phyloP scores from a whole-genome alignment of 2,329 filamentous ascomycete genomes.

The Colletotrichum musae region DNA sequence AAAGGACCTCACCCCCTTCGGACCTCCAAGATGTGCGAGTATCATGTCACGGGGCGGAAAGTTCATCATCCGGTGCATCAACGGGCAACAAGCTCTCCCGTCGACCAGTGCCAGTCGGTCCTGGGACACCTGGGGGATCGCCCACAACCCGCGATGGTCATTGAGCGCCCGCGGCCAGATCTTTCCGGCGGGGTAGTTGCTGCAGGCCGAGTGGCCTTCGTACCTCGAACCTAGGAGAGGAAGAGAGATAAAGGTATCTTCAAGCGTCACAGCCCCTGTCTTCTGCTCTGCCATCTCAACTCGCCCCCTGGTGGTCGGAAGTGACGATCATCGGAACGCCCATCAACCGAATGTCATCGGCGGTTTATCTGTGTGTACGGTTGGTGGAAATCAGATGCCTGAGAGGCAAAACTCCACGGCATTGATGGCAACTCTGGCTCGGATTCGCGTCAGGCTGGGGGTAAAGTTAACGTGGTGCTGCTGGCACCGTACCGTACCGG shows the following conservation, averaged over 20 bases:
- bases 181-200: slow-evolving; percentile 14
- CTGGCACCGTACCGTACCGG: slow-evolving; percentile 11
- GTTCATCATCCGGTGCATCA: slow-evolving; percentile 25
- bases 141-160: slow-evolving; percentile 10
- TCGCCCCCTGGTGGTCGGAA: slow-evolving; percentile 13
- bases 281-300: slow-evolving; percentile 32
- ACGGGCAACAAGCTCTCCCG: slow-evolving; percentile 13
- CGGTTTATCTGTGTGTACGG: not conserved
- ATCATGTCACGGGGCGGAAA: slow-evolving; percentile 27
- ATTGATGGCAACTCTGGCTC: slow-evolving; percentile 20
- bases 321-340: slow-evolving; percentile 34
- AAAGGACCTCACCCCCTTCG: slow-evolving; percentile 7
- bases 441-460: slow-evolving; percentile 13
- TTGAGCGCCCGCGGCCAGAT: slow-evolving; percentile 24
- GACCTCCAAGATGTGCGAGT: slow-evolving; percentile 18
- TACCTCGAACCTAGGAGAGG: slow-evolving; percentile 9
- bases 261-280: slow-evolving; percentile 19
- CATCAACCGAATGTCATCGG: slow-evolving; percentile 27
- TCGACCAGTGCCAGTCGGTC: not conserved
- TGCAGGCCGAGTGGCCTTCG: slow-evolving; percentile 4
- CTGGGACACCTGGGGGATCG: slow-evolving; percentile 15
- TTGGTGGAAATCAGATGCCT: slow-evolving; percentile 26
- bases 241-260: not conserved
- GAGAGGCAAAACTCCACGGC: slow-evolving; percentile 24
- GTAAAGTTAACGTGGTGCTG: slow-evolving; percentile 12